Base-by-base conservation (phyloP, 164 flowering plant genomes). In the Protea cynaroides region DNA sequence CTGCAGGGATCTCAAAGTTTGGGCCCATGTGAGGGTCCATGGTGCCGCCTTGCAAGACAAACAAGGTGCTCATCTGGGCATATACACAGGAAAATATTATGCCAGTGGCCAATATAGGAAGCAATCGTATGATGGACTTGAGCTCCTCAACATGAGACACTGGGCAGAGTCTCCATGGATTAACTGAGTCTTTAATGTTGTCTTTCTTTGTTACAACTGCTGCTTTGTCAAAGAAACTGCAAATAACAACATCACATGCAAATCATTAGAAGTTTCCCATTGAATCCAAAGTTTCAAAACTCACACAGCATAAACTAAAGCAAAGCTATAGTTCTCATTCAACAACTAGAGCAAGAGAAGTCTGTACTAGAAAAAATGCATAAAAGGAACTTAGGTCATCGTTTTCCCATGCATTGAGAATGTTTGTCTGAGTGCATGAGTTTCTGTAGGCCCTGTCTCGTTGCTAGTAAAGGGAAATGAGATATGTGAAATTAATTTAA, bases 151-250 rank as follows among this genome's bases (percentile, higher is more conserved):
- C 86, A 74, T 86, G 89, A 8, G 90, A 83, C 0, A 86, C 85
- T 12, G 91, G 78, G 80, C 91, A 84, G 19, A 86, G 85, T 52
- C 67, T 78, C 89, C 92, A 86, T 34, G 84, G 80, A 62, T 82
- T 58, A n/a, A 56, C 62, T 8, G 71, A 36, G 12, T 58, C 78
- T 62, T 82, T 80, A 12, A 65, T 54, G 4, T 79, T 18, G 59
- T 87, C 90, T 0, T 72, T 62, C 62, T 75, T 62, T 4, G 56
- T 65, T 58, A 58, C 77, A 54, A 85, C 87, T 7, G 93, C 86
- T 18, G 93, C 90, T 71, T 81, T 87, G 82, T 87, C 90, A n/a
- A 87, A 74, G 80, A 82, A 87, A 60, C 93, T 87, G 81, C 17
- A 17, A 6, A 46, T 22, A 6, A 64, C 11, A 29, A 64, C 38